Evolutionary conservation across 208 protist species (phyloP), one percentile per base, ranked within the genome.

Genomic region (Leishmania amazonensis): DNA sequence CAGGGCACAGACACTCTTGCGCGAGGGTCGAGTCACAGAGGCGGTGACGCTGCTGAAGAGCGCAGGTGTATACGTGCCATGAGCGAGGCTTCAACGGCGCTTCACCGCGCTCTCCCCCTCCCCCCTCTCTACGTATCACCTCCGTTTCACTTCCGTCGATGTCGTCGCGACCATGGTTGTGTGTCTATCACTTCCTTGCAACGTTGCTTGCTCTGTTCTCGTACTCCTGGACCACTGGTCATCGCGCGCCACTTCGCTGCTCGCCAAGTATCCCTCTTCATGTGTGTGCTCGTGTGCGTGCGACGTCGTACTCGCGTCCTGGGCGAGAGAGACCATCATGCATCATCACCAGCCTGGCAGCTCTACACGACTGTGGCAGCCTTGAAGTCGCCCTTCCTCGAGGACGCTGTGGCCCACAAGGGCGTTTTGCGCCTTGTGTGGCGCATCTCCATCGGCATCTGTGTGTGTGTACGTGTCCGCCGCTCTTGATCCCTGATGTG

Each of bases 1-100:
- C 54, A 73, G 49, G 45, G 90, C 88, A 40, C 88, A 92, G 75
- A 49, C n/a, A 42, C 81, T 93, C 45, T 80, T 93, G 71, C 76
- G 81, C 3, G 84, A 74, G 31, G 89, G 88, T 31, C 84, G 77
- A 38, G 70, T 95, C 2, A 31, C 78, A 64, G 88, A 95, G 74
- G 91, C 89, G 1, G 81, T 93, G 54, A 42, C 60, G 53, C 74
- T 88, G 38, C 82, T 95, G 53, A 58, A 75, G 73, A 35, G 76
- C 42, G 60, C 70, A 28, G 82, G 82, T 4, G 15, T 85, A 58
- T 85, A 70, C 53, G 77, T 70, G 38, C 73, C 45, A 21, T 85
- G 58, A 78, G 40, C 28, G 42, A 35, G 42, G 68, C 2, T 42
- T 11, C 68, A 7, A 31, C 21, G 21, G 70, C 70, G 21, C 64